A percentile compares a stretch with the other conserved stretches of the same genome.
phyloP scores from a whole-genome alignment of 2,329 filamentous ascomycete species.

The Fusarium caatingaense region DNA sequence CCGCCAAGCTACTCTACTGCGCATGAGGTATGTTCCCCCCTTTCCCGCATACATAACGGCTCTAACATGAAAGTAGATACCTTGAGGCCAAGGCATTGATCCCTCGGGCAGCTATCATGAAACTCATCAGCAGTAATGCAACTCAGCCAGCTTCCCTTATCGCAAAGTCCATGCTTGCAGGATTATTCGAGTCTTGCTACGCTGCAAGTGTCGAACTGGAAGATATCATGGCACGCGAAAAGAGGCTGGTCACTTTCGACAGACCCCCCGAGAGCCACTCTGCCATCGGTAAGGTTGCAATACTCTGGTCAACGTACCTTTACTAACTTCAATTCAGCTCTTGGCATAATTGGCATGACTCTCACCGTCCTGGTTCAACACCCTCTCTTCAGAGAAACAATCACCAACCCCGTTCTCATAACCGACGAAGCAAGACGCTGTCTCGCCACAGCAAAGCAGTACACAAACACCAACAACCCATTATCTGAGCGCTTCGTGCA shows the following conservation, averaged over 20 bases:
- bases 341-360: slow-evolving; percentile 42
- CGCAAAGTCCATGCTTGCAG: slow-evolving; percentile 33
- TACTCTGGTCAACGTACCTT: fast-evolving
- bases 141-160: slow-evolving; percentile 24
- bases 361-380: slow-evolving; percentile 40
- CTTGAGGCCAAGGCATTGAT: slow-evolving; percentile 42
- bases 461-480: slow-evolving; percentile 19
- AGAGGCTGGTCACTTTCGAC: slow-evolving; percentile 34
- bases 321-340: slow-evolving; percentile 28
- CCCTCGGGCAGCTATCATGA: slow-evolving; percentile 39
- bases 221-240: slow-evolving; percentile 39
- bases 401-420: slow-evolving; percentile 31
- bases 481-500: slow-evolving; percentile 35
- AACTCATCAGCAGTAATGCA: slow-evolving; percentile 22
- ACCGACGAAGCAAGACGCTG: slow-evolving; percentile 40
- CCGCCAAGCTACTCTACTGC: slow-evolving; percentile 40
- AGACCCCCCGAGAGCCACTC: slow-evolving; percentile 40
- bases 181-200: slow-evolving; percentile 38
- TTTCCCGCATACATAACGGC: fast-evolving
- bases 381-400: slow-evolving; percentile 36
- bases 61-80: slow-evolving; percentile 30
- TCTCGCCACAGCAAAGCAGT: slow-evolving; percentile 39
- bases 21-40: slow-evolving; percentile 27
- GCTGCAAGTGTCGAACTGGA: slow-evolving; percentile 42
- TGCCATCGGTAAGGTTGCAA: slow-evolving; percentile 35